These are phyloP conservation scores for Tephrocybe sp. DNA, from an alignment of 768 basidiomycete genomes.

Conservation along the genomic window DNA sequence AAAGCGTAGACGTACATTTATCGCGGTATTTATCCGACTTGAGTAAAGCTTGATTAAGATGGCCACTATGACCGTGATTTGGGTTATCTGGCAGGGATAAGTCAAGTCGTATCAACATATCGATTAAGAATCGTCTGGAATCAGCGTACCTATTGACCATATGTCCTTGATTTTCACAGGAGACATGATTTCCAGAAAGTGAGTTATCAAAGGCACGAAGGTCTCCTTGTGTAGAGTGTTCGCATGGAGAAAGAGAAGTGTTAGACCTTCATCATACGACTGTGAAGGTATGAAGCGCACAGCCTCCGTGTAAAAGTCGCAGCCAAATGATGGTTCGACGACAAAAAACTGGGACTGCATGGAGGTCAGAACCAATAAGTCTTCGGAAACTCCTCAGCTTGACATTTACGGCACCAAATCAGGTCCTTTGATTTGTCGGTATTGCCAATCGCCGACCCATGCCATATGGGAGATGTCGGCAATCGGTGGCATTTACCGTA, in stretches of 20 bases:
- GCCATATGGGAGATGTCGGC: no score
- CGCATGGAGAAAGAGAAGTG: conserved; percentile 2
- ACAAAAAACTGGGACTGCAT: background rate
- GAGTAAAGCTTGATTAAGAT: background rate
- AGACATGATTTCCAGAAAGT: background rate
- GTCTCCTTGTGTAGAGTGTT: conserved; percentile 1
- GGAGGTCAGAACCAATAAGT: no score
- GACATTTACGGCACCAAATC: no score
- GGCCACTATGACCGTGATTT: conserved; percentile 1
- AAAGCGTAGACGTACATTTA: background rate
- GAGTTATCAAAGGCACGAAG: background rate
- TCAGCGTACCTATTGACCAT: background rate
- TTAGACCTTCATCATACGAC: background rate
- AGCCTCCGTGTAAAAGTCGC: background rate
- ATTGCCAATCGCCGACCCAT: no score
- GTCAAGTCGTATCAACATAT: background rate
- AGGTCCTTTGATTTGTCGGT: no score
- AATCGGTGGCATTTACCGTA: no score
- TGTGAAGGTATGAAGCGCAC: background rate
- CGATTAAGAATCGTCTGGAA: background rate
- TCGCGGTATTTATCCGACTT: background rate
- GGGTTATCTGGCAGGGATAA: background rate
- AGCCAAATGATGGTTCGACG: background rate
- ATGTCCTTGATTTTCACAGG: conserved; percentile 1
- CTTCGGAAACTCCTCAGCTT: no score